Conservation (phyloP, 768 basidiomycete species). For the Lepiota venenata region DNA sequence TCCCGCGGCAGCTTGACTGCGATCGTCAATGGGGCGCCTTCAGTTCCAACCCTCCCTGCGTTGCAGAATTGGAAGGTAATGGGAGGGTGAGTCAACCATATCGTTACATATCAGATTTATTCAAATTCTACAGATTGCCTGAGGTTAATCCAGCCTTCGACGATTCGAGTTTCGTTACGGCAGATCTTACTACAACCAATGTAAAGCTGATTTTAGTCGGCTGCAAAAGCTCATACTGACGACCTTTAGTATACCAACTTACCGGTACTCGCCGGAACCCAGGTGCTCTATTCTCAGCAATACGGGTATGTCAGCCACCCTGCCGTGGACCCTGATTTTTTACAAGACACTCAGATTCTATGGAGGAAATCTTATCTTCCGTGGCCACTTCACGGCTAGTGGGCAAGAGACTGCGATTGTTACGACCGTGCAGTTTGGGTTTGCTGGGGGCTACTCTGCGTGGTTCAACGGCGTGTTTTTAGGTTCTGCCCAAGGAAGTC, state of each 20-base stretch:
- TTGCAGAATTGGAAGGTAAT: conserved; percentile 43
- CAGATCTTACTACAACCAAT: conserved; percentile 69
- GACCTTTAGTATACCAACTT: conserved; percentile 44
- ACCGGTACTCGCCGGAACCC: conserved; percentile 37
- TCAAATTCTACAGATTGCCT: conserved; percentile 61
- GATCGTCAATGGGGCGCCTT: conserved; percentile 14
- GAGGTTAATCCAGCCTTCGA: conserved; percentile 58
- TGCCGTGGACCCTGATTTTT: not conserved
- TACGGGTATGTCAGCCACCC: conserved; percentile 34
- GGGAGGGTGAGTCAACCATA: conserved; percentile 33
- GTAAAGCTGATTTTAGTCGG: conserved; percentile 44
- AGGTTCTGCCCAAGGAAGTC: conserved; percentile 53
- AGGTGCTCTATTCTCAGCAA: conserved; percentile 49
- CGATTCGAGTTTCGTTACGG: conserved; percentile 62
- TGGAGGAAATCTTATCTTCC: conserved; percentile 48
- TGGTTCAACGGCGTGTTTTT: conserved; percentile 48
- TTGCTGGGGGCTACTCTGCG: conserved; percentile 49
- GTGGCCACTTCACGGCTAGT: conserved; percentile 49
- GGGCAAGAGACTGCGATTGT: conserved; percentile 44
- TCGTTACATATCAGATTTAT: conserved; percentile 8
- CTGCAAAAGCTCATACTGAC: not conserved
- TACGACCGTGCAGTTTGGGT: conserved; percentile 46
- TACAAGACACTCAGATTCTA: conserved; percentile 31
- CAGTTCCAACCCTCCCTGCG: conserved; percentile 27
- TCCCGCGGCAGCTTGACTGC: conserved; percentile 28